Evolutionary conservation across 352 stramenopile species (phyloP).

Genomic region (Phytophthora megakarya): DNA sequence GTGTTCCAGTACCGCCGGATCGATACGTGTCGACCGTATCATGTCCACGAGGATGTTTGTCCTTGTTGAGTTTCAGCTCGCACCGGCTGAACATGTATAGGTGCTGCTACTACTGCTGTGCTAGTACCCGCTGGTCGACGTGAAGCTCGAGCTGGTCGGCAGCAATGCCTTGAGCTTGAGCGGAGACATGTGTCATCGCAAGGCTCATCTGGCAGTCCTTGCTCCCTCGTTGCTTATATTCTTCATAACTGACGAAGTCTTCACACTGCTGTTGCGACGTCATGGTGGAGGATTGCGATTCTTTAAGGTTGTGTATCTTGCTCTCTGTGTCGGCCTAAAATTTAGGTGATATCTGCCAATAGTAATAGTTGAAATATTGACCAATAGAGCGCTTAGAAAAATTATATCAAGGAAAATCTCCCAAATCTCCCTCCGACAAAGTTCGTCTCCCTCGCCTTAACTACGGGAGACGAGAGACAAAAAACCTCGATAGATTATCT

Average conservation of each 20-base stretch:
- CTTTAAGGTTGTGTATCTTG: slow-evolving; percentile 5
- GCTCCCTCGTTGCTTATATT: no score
- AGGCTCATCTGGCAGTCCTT: slow-evolving; percentile 1
- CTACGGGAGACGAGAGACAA: neutral
- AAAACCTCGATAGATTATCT: slow-evolving; percentile 2
- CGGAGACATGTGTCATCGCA: slow-evolving; percentile 7
- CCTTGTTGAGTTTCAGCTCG: neutral
- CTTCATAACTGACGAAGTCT: no score
- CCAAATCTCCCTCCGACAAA: no score
- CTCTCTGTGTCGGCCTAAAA: no score
- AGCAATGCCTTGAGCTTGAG: neutral
- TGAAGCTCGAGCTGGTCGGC: slow-evolving; percentile 1
- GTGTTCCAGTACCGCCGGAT: slow-evolving; percentile 1
- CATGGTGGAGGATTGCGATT: no score
- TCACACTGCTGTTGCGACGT: no score
- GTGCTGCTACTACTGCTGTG: neutral
- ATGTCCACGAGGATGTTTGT: neutral
- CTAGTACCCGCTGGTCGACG: neutral
- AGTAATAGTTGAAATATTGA: no score
- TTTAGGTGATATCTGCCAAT: no score
- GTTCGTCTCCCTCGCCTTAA: neutral
- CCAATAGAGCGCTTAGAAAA: no score
- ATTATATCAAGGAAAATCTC: no score
- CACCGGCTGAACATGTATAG: neutral
- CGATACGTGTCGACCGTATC: slow-evolving; percentile 5